Evolutionary conservation across 371 early-diverging fungal genomes (phyloP), one percentile per base, ranked within the genome.

Genomic region (Coemansia sp.): DNA sequence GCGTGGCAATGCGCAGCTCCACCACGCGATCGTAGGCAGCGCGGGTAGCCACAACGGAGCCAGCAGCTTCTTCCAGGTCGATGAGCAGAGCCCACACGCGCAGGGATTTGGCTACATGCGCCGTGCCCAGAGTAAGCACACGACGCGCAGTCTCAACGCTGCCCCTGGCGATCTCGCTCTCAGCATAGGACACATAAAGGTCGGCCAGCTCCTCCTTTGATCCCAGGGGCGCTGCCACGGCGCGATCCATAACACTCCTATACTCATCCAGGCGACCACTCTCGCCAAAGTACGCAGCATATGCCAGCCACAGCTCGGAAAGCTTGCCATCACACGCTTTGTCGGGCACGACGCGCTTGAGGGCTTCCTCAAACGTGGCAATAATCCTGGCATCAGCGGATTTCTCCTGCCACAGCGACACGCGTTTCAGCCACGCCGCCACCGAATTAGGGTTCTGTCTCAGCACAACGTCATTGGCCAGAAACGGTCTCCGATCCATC

Each of bases 21-120:
- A 99, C 77, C 46, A 98, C 91, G 37, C 88, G 83, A 64, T 98
- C 96, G 75, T 99, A 99, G 0, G 92, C 91, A 0, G 87, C 87
- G 52, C 89, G 87, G 4, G 94, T 87, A 44, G 88, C 86, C 38
- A 91, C 96, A 1, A 92, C 77, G 0, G 90, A 86, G 3, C 94
- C 97, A n/a, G 92, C 82, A 31, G 91, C 88, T 67, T 99, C 99
- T 62, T 94, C 93, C 55, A 99, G 70, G 77, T 99, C 99, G 29
- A 96, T 91, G 72, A 92, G 93, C 74, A 92, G 89, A 33, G 89
- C 86, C 99, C 99, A 99, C 42, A 98, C 81, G 53, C 89, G 88
- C 32, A 92, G 69, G 51, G 91, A 88, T 67, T 96, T 96, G 83
- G 92, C n/a, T n/a, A 95, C 5, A 97, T 83, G 34, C 98, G 91